Percentiles rank a stretch among this genome's conserved stretches.
Conservation (phyloP, 768 basidiomycete species). For the Trametes coccinea region DNA sequence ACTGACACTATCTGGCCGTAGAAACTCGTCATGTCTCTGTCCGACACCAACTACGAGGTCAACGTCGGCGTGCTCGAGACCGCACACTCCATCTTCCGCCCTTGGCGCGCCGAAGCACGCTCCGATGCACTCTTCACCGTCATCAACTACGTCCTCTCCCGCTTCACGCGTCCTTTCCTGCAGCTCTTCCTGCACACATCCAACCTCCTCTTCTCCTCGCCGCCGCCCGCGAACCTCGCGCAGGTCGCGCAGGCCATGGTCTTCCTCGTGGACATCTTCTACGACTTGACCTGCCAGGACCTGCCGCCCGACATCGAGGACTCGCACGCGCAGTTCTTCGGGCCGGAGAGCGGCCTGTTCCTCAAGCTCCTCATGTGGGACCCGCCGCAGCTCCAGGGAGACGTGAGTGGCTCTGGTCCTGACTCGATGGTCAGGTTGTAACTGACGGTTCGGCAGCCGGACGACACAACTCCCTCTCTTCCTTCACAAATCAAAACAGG, state of each 20-base stretch:
- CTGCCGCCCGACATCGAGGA: slow-evolving; percentile 95
- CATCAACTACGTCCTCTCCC: slow-evolving; percentile 86
- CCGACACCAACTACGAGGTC: slow-evolving; percentile 74
- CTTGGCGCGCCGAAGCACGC: slow-evolving; percentile 90
- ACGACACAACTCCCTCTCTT: slow-evolving; percentile 82
- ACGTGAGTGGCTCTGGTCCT: slow-evolving; percentile 49
- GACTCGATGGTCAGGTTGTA: not conserved
- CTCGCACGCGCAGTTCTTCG: slow-evolving; percentile 80
- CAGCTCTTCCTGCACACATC: slow-evolving; percentile 76
- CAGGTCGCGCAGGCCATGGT: slow-evolving; percentile 74
- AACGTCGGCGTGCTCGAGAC: slow-evolving; percentile 92
- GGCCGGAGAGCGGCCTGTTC: slow-evolving; percentile 65
- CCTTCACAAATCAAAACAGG: slow-evolving; percentile 87
- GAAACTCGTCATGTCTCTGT: slow-evolving; percentile 89
- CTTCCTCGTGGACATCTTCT: slow-evolving; percentile 82
- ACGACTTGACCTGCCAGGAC: slow-evolving; percentile 94
- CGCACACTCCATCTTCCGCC: slow-evolving; percentile 92
- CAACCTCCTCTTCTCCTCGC: slow-evolving; percentile 47
- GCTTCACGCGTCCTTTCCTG: slow-evolving; percentile 84
- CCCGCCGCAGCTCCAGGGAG: slow-evolving; percentile 61
- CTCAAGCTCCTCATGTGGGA: slow-evolving; percentile 83
- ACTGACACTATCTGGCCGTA: slow-evolving; percentile 31
- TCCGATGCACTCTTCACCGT: slow-evolving; percentile 84
- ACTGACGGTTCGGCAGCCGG: slow-evolving; percentile 47
- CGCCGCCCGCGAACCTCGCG: slow-evolving; percentile 38